phyloP scores from a whole-genome alignment of 1,139 yeast species.

The Suhomyces kunorum region DNA sequence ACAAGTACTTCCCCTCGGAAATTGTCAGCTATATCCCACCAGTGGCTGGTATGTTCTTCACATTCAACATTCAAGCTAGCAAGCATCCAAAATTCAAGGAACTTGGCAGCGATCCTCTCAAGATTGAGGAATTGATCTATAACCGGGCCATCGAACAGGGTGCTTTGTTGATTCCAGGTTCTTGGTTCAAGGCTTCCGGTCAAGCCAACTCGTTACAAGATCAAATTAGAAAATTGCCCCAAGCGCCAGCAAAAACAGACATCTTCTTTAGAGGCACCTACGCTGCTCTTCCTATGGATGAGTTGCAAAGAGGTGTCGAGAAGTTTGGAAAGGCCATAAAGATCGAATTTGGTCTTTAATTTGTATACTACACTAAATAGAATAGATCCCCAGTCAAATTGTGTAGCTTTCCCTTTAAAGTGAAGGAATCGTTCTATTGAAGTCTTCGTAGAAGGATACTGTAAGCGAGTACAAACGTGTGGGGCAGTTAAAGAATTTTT shows the following conservation, averaged over 20 bases:
- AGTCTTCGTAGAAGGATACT: no score
- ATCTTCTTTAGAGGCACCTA: conserved; percentile 89
- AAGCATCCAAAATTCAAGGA: conserved; percentile 74
- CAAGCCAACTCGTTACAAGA: conserved; percentile 53
- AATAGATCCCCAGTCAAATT: neutral
- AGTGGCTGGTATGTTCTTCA: conserved; percentile 93
- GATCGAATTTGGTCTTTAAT: conserved; percentile 38
- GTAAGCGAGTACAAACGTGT: no score
- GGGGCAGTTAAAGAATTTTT: no score
- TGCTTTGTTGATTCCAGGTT: conserved; percentile 81
- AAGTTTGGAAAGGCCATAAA: conserved; percentile 63
- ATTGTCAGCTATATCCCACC: conserved; percentile 65
- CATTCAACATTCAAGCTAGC: conserved; percentile 70
- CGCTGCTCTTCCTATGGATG: conserved; percentile 75
- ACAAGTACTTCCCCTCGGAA: conserved; percentile 58
- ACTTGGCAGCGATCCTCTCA: conserved; percentile 50
- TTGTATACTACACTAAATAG: neutral
- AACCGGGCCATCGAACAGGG: conserved; percentile 66
- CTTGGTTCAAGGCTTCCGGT: conserved; percentile 71
- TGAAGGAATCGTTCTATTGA: no score
- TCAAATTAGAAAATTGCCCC: no score
- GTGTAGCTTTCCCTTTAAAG: no score
- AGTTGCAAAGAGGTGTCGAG: conserved; percentile 59
- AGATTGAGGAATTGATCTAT: conserved; percentile 66
- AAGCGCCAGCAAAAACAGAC: conserved; percentile 39